Percentiles rank a stretch among this genome's conserved stretches.
These are phyloP conservation scores for Spergularia bocconei DNA, from an alignment of 148 eudicot species.

Conservation along the genomic window DNA sequence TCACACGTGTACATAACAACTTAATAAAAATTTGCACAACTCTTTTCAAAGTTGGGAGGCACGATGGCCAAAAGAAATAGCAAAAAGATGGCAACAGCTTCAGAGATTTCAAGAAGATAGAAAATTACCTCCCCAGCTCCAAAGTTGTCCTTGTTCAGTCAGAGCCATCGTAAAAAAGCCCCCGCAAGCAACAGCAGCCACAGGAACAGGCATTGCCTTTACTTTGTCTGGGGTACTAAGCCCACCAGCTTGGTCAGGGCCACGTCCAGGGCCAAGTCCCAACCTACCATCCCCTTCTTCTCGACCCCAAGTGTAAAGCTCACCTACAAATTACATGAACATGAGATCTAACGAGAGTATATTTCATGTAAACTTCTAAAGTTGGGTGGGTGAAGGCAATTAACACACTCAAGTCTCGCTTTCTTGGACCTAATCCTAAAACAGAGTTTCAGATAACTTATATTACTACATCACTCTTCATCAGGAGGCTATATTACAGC, in stretches of 20 bases:
- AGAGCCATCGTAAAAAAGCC: constrained; percentile 91
- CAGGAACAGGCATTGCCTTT: constrained; percentile 65
- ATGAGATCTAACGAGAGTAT: constrained; percentile 10
- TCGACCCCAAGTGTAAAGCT: constrained; percentile 93
- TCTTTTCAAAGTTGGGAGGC: neutral
- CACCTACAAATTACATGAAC: constrained; percentile 39
- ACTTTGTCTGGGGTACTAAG: constrained; percentile 77
- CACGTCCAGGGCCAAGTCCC: constrained; percentile 95
- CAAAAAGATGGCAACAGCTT: neutral
- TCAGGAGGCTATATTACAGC: neutral
- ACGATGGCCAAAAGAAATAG: constrained; percentile 14
- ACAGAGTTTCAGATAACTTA: neutral
- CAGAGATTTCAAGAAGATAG: neutral
- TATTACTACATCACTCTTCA: neutral
- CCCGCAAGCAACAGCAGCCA: constrained; percentile 83
- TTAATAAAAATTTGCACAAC: neutral
- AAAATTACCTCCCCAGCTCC: constrained; percentile 89
- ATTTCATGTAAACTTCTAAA: neutral
- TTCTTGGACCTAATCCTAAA: neutral
- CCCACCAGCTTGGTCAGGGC: constrained; percentile 89
- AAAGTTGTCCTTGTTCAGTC: constrained; percentile 77
- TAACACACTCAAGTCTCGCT: neutral
- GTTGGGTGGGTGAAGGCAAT: neutral
- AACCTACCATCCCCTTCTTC: constrained; percentile 98
- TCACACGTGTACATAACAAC: neutral